Evolutionary conservation across 352 stramenopile species (phyloP).

Genomic region (Phytophthora europaea): DNA sequence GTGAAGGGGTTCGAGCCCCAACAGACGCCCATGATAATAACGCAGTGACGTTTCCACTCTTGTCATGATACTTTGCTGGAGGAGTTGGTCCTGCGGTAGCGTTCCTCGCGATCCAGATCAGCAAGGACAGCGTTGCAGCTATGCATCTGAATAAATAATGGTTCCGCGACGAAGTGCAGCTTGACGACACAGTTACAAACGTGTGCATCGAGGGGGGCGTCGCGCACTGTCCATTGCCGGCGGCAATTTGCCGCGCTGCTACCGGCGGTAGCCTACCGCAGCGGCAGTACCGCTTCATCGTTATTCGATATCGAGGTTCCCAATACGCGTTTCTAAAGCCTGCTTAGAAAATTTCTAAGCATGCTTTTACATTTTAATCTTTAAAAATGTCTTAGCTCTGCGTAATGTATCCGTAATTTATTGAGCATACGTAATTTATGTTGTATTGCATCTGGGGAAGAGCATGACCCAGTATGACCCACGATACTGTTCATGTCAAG

Average conservation of each 20-base stretch:
- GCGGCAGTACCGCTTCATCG: too few relatives aligned
- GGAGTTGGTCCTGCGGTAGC: too few relatives aligned
- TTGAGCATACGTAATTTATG: neutral
- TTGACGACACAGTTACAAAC: neutral
- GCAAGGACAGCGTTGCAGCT: neutral
- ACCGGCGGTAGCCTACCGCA: too few relatives aligned
- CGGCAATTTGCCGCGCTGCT: too few relatives aligned
- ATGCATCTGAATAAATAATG: neutral
- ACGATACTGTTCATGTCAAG: too few relatives aligned
- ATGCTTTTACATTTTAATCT: too few relatives aligned
- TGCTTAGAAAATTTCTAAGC: neutral
- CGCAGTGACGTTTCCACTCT: neutral
- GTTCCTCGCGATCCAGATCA: neutral
- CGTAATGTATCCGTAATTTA: slow-evolving; percentile 1
- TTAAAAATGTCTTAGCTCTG: too few relatives aligned
- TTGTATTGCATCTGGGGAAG: too few relatives aligned
- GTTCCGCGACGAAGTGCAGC: neutral
- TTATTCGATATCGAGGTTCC: too few relatives aligned
- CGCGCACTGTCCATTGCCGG: too few relatives aligned
- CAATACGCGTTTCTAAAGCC: neutral
- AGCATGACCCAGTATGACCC: too few relatives aligned
- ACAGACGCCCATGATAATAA: slow-evolving; percentile 4
- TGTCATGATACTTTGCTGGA: neutral
- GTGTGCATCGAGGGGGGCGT: neutral
- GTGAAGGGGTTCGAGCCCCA: slow-evolving; percentile 18